Conservation (phyloP, 2,329 filamentous ascomycete genomes). For the Penicillium sp. region DNA sequence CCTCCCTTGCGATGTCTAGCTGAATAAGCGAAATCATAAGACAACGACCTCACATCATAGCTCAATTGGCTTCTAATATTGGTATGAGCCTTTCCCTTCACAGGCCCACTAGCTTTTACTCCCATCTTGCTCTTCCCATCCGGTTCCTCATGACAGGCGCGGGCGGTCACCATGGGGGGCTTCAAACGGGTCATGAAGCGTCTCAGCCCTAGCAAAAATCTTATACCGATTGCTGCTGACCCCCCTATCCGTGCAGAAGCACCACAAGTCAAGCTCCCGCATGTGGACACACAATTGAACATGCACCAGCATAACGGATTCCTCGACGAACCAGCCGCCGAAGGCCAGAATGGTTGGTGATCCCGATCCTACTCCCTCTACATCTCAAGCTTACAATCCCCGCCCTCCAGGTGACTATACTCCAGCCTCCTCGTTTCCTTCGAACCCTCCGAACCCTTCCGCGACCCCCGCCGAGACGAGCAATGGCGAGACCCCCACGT, state of each 20-base stretch:
- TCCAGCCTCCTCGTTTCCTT: conserved; percentile 12
- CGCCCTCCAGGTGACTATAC: conserved; percentile 15
- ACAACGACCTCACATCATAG: background rate
- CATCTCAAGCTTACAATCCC: conserved; percentile 1
- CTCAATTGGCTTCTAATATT: conserved; percentile 3
- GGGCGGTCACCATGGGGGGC: conserved; percentile 24
- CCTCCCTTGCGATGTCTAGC: conserved; percentile 9
- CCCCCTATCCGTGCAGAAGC: conserved; percentile 23
- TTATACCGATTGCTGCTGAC: conserved; percentile 24
- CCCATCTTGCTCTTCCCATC: background rate
- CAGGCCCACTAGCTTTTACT: conserved; percentile 4
- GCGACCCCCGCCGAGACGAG: conserved; percentile 20
- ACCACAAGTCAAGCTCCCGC: conserved; percentile 37
- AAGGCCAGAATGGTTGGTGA: conserved; percentile 25
- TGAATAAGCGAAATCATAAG: conserved; percentile 7
- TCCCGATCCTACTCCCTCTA: background rate
- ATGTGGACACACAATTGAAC: conserved; percentile 42
- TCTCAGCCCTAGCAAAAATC: conserved; percentile 11
- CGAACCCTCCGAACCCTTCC: conserved; percentile 12
- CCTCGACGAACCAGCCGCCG: conserved; percentile 28
- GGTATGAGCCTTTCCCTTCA: conserved; percentile 2
- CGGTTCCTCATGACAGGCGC: conserved; percentile 7
- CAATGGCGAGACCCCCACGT: conserved; percentile 27
- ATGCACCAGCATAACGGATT: conserved; percentile 43
- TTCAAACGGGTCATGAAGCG: conserved; percentile 27